Evolutionary conservation across 192 early-diverging fungal species (phyloP).

Genomic region (Podila clonocystis): DNA sequence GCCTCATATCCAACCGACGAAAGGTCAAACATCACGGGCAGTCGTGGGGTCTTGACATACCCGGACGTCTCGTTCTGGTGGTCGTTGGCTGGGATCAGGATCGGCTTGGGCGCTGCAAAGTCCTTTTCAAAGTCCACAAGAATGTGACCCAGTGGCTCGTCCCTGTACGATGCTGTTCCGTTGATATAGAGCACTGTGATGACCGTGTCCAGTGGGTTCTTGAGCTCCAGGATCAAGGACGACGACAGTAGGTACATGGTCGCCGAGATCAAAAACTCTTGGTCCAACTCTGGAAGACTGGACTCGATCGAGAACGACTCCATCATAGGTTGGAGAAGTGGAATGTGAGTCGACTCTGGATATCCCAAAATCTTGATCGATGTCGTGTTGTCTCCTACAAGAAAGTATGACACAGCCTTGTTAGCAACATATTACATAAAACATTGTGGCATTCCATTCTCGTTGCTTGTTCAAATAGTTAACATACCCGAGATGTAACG

Average conservation of each 20-base stretch:
- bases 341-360: constrained; percentile 23
- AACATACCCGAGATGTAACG: constrained; percentile 45
- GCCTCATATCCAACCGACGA: constrained; percentile 55
- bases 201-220: constrained; percentile 34
- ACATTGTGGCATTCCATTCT: neutral
- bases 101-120: constrained; percentile 34
- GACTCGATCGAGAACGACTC: constrained; percentile 25
- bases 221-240: constrained; percentile 25
- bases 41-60: constrained; percentile 35
- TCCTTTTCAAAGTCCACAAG: constrained; percentile 42
- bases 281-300: constrained; percentile 21
- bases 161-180: constrained; percentile 38
- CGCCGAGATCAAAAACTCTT: constrained; percentile 39
- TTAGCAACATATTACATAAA: neutral
- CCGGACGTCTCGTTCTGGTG: constrained; percentile 42
- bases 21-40: constrained; percentile 40
- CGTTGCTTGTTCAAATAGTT: neutral
- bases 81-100: constrained; percentile 45
- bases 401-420: neutral
- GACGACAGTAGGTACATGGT: constrained; percentile 41
- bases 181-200: constrained; percentile 48
- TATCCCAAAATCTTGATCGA: constrained; percentile 33
- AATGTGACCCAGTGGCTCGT: constrained; percentile 32
- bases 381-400: constrained; percentile 38
- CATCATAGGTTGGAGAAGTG: constrained; percentile 37